Base-by-base conservation (phyloP, 345 rosid genomes). In the Chamaenerion angustifolium region DNA sequence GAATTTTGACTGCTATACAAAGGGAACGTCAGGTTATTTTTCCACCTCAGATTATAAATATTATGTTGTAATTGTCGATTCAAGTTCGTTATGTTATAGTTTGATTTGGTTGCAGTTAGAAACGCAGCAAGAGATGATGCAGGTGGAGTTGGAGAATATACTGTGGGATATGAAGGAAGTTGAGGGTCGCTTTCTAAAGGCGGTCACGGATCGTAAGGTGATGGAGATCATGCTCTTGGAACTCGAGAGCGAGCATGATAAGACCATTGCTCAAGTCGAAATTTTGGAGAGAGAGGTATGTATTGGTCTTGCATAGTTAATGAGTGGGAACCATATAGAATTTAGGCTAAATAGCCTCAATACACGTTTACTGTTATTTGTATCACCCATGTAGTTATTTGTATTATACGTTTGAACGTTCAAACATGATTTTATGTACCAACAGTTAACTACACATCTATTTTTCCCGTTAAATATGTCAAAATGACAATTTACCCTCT, bases 21-120 rank as follows among this genome's bases (percentile, higher is more conserved):
- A 69, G 83, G 56, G 94, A 85, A 64, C 69, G 62, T 43, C 65
- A 71, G 97, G 97, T 85, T 59, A 18, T 85, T 76, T 25, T 45
- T 46, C 45, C n/a, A 13, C 2, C 47, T 13, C 16, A 7, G 47
- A 13, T 11, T 11, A 13, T 44, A 13, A 13, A 44, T 44, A 17
- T 13, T 13, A 17, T 13, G 15, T 44, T 13, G 15, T 8, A 11
- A 13, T 45, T 45, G 6, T 13, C 16, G 40, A 49, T 49, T 37
- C 19, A 9, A 16, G 8, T 52, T 40, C 37, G 13, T 9, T 21
- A 1, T 10, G 16, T 21, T 31, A 3, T 56, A 16, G 31, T 37
- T 16, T 63, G 16, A 21, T 3, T 16, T 11, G 27, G 59, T 63
- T 78, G 62, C 80, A 90, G 98, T 76, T 90, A 68, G 92, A 83